Base-by-base conservation (phyloP, 768 basidiomycete species). In the Amanita pseudoporphyria region DNA sequence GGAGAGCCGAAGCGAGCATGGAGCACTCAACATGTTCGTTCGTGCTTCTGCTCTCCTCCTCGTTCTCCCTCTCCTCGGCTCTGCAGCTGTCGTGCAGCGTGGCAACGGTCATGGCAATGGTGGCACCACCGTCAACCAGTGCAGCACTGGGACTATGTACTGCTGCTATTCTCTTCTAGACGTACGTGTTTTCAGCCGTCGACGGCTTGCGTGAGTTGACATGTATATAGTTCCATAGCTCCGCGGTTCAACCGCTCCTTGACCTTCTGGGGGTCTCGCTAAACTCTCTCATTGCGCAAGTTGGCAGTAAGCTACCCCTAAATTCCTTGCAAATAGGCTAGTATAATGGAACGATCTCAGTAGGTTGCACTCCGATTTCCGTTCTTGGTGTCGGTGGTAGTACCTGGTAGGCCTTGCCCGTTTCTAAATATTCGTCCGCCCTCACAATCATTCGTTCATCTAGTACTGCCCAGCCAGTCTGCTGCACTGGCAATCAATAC, bases 91-190 rank as follows among this genome's bases (percentile, higher is more conserved):
- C 30, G 39, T 58, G 21, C 54, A 56, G 14, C 57, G 55, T 31
- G 51, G 41, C 42, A n/a, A n/a, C n/a, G 49, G 47, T 28, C 7
- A 28, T 41, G 50, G 42, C 9, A 21, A 28, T 6, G 49, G 46
- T 42, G 49, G 40, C 10, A 24, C 24, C 1, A 24, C 45, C 35
- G 38, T 28, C 37, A 53, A 49, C 51, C 52, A 55, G 24, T 59
- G 60, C 55, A 57, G 54, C 49, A 55, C 54, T 26, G 61, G 61
- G 6, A 0, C 45, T 28, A 1, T 60, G 5, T 38, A 48, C 37
- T 62, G 61, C 55, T 62, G 60, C 54, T 52, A 59, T 52, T 18
- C 30, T 19, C 42, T 60, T 13, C 57, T 56, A 22, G 18, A 19
- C 26, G 60, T 58, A 43, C 32, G 55, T 43, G 6, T 35, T 14